Base-by-base conservation (phyloP, 768 basidiomycete species). In the Trametes cinnabarina region DNA sequence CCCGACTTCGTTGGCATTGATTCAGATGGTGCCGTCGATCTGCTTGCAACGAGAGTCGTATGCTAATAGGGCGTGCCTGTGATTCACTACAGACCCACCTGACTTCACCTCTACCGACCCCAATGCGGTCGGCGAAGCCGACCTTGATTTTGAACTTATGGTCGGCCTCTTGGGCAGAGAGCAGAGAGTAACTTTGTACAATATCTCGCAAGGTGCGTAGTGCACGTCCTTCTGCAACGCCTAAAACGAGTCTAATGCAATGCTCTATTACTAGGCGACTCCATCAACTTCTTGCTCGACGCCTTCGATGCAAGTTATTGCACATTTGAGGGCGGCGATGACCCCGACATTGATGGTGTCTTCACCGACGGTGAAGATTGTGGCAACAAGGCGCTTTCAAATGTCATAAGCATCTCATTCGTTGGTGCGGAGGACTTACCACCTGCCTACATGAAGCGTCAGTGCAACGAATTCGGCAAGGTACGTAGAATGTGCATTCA, bases 261-360 rank as follows among this genome's bases (percentile, higher is more conserved):
- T 23, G 3, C n/a, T 11, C 3, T 11, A 5, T 22, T n/a, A 32
- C 40, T 32, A 79, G 78, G 73, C 42, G 78, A 67, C 43, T 74
- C 74, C 2, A 75, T 79, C 65, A 71, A 76, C 64, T 77, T 77
- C 58, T 73, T 76, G 51, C 72, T 81, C 20, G 78, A 81, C 60
- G 79, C 76, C 1, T 35, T 80, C 10, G 78, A 79, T 50, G 71
- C 64, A 19, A 64, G 70, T 2, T 81, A 71, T 62, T 81, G 80
- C 52, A 73, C 72, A 0, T 81, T 73, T 50, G 73, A 78, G 47
- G 79, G 79, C 7, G 80, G 79, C 1, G 57, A 60, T 28, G 53
- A 60, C 37, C 58, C 48, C n/a, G 22, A 60, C 42, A 25, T 50
- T 19, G 58, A 55, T n/a, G 54, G 54, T 8, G 14, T 47, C 23